phyloP scores from a whole-genome alignment of 176 grass and related monocot species.

The Puccinellia tenuiflora region DNA sequence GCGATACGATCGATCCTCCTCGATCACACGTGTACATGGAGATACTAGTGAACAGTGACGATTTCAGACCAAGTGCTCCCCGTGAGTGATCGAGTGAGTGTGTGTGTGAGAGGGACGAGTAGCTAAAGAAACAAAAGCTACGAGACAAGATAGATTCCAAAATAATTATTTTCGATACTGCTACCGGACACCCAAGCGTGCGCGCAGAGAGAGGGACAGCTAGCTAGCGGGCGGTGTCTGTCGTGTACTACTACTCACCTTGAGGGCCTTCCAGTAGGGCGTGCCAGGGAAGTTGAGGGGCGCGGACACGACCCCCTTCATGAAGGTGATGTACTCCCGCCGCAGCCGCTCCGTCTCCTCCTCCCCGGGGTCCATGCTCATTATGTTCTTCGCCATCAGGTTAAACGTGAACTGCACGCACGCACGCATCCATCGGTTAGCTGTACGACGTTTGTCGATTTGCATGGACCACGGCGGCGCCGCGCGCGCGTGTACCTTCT shows the following conservation, averaged over 20 bases:
- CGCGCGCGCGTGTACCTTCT: constrained; percentile 48
- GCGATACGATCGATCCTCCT: not conserved
- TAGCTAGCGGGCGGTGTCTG: not conserved
- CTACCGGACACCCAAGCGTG: constrained; percentile 3
- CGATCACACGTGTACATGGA: not conserved
- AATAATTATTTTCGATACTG: not conserved
- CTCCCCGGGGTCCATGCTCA: constrained; percentile 81
- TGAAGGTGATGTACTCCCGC: constrained; percentile 91
- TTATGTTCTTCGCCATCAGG: constrained; percentile 98
- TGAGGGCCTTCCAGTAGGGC: constrained; percentile 87
- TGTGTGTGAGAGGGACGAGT: not conserved
- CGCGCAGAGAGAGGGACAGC: not conserved
- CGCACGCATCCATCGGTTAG: not conserved
- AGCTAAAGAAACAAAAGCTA: not conserved
- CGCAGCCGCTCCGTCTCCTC: constrained; percentile 80
- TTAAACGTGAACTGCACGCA: constrained; percentile 90
- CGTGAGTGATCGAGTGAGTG: not conserved
- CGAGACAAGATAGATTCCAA: not conserved
- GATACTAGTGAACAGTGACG: not conserved
- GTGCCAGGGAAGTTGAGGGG: constrained; percentile 94
- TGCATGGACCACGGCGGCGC: not conserved
- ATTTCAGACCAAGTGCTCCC: not conserved
- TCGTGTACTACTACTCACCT: constrained; percentile 33
- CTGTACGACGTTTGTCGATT: not conserved
- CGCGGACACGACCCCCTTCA: constrained; percentile 88